These are phyloP conservation scores for Dendrobium nobile DNA, from an alignment of 106 monocot genomes.

Conservation along the genomic window DNA sequence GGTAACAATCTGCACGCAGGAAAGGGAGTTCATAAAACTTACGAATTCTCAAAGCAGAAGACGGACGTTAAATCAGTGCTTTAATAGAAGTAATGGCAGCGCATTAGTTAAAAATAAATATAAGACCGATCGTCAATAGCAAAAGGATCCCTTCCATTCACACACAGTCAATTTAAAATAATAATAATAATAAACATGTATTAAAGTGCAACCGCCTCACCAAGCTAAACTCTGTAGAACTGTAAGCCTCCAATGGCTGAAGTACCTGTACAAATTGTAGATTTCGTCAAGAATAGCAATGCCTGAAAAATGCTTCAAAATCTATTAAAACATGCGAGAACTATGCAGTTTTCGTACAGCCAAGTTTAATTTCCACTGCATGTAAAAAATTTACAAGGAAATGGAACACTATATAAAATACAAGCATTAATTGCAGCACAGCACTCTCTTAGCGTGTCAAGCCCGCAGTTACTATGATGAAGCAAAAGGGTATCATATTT, in stretches of 20 bases:
- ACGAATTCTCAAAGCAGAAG: background rate
- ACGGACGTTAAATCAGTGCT: too few species aligned
- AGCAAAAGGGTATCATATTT: too few species aligned
- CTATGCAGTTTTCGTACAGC: too few species aligned
- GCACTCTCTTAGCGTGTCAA: background rate
- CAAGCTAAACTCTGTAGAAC: constrained; percentile 46
- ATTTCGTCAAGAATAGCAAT: constrained; percentile 1
- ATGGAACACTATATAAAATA: too few species aligned
- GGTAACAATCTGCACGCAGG: too few species aligned
- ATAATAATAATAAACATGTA: background rate
- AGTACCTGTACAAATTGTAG: constrained; percentile 35
- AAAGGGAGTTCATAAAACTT: too few species aligned
- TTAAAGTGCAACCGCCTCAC: constrained; percentile 24
- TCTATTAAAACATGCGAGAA: background rate
- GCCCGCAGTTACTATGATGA: too few species aligned
- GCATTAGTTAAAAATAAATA: background rate
- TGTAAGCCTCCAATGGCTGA: constrained; percentile 47
- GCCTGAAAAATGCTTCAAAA: background rate
- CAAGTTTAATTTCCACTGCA: too few species aligned
- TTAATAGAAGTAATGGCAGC: too few species aligned
- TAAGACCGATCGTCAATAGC: background rate
- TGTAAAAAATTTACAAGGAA: too few species aligned
- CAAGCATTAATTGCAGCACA: too few species aligned
- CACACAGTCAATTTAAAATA: background rate
- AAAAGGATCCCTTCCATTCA: background rate